These are phyloP conservation scores for Rhizopogon rudus DNA, from an alignment of 768 basidiomycete genomes.

Conservation along the genomic window DNA sequence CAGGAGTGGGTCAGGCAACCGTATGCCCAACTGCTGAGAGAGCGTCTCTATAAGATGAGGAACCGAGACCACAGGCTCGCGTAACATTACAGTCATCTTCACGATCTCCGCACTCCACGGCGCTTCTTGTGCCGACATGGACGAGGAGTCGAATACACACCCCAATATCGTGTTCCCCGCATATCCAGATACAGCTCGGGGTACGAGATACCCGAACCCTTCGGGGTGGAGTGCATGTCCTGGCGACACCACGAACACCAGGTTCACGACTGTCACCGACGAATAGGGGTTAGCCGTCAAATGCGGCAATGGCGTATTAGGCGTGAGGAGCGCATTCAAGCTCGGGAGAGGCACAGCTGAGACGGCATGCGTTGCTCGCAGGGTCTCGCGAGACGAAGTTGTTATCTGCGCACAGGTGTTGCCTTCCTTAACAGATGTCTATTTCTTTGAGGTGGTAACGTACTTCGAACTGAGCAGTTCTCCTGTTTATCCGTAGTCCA, in stretches of 20 bases:
- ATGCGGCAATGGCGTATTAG: constrained; percentile 47
- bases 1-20: constrained; percentile 52
- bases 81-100: constrained; percentile 89
- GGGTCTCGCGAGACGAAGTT: constrained; percentile 25
- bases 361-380: constrained; percentile 60
- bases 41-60: constrained; percentile 26
- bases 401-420: constrained; percentile 23
- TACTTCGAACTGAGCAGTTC: constrained; percentile 43
- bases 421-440: not conserved
- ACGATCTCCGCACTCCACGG: constrained; percentile 37
- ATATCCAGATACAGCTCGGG: constrained; percentile 63
- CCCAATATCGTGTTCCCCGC: constrained; percentile 54
- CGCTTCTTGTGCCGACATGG: constrained; percentile 56
- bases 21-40: constrained; percentile 38
- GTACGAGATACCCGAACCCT: constrained; percentile 94
- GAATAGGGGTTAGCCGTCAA: constrained; percentile 67
- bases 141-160: constrained; percentile 85
- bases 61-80: constrained; percentile 57
- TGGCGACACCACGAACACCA: constrained; percentile 63
- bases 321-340: constrained; percentile 39
- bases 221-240: constrained; percentile 58
- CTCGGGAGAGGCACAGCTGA: constrained; percentile 70
- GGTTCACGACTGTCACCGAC: constrained; percentile 83
- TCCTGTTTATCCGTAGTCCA: constrained; percentile 26
- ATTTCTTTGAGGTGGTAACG: constrained; percentile 3